Conservation (phyloP, 768 basidiomycete species). For the Russula abietina region DNA sequence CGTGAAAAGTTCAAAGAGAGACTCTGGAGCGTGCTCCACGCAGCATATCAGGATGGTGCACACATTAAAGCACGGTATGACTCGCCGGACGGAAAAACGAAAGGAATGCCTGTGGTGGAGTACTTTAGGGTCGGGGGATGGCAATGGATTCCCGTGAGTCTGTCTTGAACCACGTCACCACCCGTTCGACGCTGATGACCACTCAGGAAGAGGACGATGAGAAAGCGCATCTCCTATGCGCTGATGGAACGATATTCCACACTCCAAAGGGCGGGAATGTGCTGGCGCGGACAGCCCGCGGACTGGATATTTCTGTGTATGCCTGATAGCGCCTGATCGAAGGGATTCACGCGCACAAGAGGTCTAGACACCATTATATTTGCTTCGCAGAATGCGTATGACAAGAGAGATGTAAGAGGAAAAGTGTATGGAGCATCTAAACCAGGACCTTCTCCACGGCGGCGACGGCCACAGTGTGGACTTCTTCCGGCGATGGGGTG, state of each 20-base stretch:
- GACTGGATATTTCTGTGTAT: conserved; percentile 44
- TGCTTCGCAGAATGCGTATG: not conserved
- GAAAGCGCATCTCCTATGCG: conserved; percentile 66
- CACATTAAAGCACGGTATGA: conserved; percentile 56
- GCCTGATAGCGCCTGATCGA: conserved; percentile 29
- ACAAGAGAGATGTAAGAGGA: not conserved
- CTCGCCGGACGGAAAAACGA: conserved; percentile 41
- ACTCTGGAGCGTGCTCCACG: conserved; percentile 46
- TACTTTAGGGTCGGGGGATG: conserved; percentile 74
- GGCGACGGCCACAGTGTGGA: conserved; percentile 53
- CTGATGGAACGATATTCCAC: conserved; percentile 67
- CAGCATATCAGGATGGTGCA: conserved; percentile 72
- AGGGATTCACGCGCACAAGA: not conserved
- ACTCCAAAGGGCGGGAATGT: conserved; percentile 55
- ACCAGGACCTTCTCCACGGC: conserved; percentile 48
- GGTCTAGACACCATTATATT: conserved; percentile 4
- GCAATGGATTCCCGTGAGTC: conserved; percentile 79
- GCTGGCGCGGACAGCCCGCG: conserved; percentile 32
- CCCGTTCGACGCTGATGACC: conserved; percentile 1
- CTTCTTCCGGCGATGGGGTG: conserved; percentile 60
- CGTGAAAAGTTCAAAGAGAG: conserved; percentile 49
- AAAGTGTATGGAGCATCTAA: not conserved
- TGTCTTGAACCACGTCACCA: not conserved
- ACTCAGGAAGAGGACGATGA: conserved; percentile 54
- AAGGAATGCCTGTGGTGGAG: conserved; percentile 60